Percentiles rank a stretch among this genome's conserved stretches.
Evolutionary conservation across 371 early-diverging fungal species (phyloP).

Genomic region (Dichotomocladium elegans): DNA sequence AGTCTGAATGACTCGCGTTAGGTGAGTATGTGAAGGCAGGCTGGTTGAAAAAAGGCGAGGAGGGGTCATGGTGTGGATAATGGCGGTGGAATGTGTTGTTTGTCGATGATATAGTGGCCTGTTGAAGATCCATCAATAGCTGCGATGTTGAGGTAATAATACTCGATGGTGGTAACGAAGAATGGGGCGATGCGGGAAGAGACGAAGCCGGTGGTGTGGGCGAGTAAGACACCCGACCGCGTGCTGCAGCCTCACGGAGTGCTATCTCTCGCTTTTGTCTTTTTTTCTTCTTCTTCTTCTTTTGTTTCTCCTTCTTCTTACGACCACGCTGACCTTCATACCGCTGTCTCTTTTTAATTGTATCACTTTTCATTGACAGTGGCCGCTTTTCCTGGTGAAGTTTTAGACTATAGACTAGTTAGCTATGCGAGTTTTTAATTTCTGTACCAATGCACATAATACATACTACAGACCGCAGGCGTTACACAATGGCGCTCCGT

Average conservation of each 20-base stretch:
- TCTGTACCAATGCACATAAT: neutral
- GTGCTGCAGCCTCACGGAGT: neutral
- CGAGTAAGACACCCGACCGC: slow-evolving; percentile 4
- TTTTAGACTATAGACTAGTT: slow-evolving; percentile 42
- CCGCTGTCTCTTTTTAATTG: slow-evolving; percentile 80
- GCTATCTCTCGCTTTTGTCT: neutral
- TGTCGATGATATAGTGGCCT: neutral
- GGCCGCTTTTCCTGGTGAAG: slow-evolving; percentile 85
- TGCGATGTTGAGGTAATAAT: slow-evolving; percentile 7
- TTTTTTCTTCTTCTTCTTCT: slow-evolving; percentile 10
- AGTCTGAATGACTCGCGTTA: neutral
- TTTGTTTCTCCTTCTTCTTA: slow-evolving; percentile 10
- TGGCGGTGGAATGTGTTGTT: neutral
- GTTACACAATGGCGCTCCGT: slow-evolving; percentile 87
- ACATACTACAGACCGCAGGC: slow-evolving; percentile 94
- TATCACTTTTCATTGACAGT: slow-evolving; percentile 72
- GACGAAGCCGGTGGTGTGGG: slow-evolving; percentile 5
- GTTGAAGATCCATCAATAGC: slow-evolving; percentile 7
- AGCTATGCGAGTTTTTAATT: neutral
- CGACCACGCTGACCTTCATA: slow-evolving; percentile 48
- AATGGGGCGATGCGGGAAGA: neutral
- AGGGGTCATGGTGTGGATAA: neutral
- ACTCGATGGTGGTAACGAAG: neutral
- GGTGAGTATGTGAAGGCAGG: slow-evolving; percentile 3
- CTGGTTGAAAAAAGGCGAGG: neutral